Evolutionary conservation across 116 monocot species (phyloP), one percentile per base, ranked within the genome.

Genomic region (Thalassia testudinum): DNA sequence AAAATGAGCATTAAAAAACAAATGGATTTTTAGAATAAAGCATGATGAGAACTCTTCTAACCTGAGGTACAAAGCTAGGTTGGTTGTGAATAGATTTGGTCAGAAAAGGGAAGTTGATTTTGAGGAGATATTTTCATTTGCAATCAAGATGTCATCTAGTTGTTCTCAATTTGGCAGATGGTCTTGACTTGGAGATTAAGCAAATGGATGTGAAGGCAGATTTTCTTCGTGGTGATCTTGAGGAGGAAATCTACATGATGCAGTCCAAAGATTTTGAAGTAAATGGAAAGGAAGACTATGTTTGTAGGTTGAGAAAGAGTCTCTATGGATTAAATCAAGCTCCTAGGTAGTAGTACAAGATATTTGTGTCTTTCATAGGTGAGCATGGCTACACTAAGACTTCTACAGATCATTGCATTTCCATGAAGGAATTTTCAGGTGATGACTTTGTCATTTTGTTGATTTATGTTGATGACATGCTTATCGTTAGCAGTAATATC

Each of bases 171-270:
- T 22, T 65, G 15, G 44, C 26, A 23, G 38, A 47, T 25, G 37
- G 7, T 34, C 0, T 54, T 11, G 20, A 56, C 12, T 20, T 63
- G 10, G 29, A 65, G 7, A 16, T 65, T 7, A 24, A 49, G 18
- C 24, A 65, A 23, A 4, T 65, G 1, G 37, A 57, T 49, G 37
- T 57, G 30, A 65, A 65, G 37, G 47, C 29, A 16, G 17, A 24
- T 22, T 56, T 65, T 37, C 21, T 65, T 15, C 48, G n/a, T 38
- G 38, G n/a, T 56, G 56, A 65, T 22, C 56, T 65, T 1, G 38
- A 65, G 28, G 47, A 65, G 18, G 14, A 56, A 49, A 45, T 65
- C 23, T 52, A 25, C 30, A 57, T 65, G 47, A 34, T 25, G 1
- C 52, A 53, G n/a, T 24, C 0, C 16, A 14, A 45, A 25, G 21